A percentile compares a stretch with the other conserved stretches of the same genome.
phyloP scores from a whole-genome alignment of 495 filamentous ascomycete genomes.

The Elasticomyces elasticus region DNA sequence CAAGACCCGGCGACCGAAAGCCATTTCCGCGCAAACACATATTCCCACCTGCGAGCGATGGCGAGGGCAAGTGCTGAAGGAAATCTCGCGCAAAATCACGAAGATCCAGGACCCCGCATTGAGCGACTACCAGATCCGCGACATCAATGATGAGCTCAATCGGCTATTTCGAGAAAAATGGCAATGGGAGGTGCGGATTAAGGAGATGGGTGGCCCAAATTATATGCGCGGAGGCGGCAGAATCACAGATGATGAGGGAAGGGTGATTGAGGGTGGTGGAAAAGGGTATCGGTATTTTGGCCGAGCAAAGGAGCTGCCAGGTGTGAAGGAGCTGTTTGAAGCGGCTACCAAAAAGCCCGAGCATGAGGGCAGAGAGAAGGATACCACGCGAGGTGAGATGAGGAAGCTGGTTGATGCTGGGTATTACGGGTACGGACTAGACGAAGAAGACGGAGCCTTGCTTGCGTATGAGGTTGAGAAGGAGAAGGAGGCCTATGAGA shows the following conservation, averaged over 20 bases:
- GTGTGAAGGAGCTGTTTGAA: conserved; percentile 96
- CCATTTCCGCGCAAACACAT: conserved; percentile 70
- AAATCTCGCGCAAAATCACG: conserved; percentile 90
- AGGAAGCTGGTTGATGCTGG: conserved; percentile 79
- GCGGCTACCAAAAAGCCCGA: conserved; percentile 52
- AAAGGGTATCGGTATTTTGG: conserved; percentile 93
- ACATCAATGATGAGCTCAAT: conserved; percentile 99
- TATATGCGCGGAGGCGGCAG: conserved; percentile 86
- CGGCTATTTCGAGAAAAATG: conserved; percentile 97
- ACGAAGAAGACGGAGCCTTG: conserved; percentile 83
- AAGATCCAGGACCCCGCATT: conserved; percentile 85
- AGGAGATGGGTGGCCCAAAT: conserved; percentile 88
- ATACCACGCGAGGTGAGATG: conserved; percentile 52
- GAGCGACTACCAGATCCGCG: conserved; percentile 91
- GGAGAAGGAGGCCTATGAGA: conserved; percentile 70
- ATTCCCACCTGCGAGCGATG: conserved; percentile 93
- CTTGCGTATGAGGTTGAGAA: conserved; percentile 72
- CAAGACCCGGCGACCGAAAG: conserved; percentile 80
- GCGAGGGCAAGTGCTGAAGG: conserved; percentile 95
- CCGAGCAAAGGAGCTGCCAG: conserved; percentile 78
- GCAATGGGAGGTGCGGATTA: conserved; percentile 95
- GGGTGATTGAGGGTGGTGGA: conserved; percentile 80
- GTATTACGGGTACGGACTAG: conserved; percentile 91
- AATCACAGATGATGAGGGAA: conserved; percentile 83
- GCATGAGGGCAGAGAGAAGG: conserved; percentile 42